A percentile compares a stretch with the other conserved stretches of the same genome.
These are phyloP conservation scores for Bidens hawaiensis DNA, from an alignment of 140 eudicot genomes.

Conservation along the genomic window DNA sequence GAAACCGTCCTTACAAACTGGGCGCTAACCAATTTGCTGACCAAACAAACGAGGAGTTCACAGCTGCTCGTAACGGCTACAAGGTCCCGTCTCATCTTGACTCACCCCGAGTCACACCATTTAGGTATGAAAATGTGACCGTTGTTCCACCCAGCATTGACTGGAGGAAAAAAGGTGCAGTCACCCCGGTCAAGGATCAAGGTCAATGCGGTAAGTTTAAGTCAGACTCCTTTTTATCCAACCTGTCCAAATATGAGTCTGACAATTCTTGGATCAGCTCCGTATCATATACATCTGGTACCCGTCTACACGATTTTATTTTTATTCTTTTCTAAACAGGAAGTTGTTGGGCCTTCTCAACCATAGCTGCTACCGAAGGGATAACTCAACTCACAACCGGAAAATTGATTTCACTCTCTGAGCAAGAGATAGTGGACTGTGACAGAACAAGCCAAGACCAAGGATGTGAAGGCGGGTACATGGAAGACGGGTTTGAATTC, in stretches of 20 bases:
- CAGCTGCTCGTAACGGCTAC: constrained; percentile 20
- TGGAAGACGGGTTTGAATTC: constrained; percentile 30
- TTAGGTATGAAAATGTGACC: constrained; percentile 17
- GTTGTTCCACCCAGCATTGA: constrained; percentile 26
- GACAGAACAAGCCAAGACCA: constrained; percentile 28
- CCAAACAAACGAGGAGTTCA: constrained; percentile 39
- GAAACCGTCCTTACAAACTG: constrained; percentile 13
- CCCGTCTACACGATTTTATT: too few species aligned
- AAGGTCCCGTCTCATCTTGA: neutral
- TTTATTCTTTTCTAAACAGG: constrained; percentile 18
- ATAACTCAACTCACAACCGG: constrained; percentile 31
- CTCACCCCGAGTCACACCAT: constrained; percentile 1
- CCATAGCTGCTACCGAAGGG: constrained; percentile 48
- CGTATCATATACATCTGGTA: too few species aligned
- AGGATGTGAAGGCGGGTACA: constrained; percentile 34
- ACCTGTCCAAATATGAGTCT: too few species aligned
- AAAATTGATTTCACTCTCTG: constrained; percentile 32
- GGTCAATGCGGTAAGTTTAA: constrained; percentile 27
- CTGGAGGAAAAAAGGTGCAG: constrained; percentile 38
- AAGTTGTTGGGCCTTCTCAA: constrained; percentile 49
- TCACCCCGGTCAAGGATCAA: constrained; percentile 30
- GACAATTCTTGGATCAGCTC: too few species aligned
- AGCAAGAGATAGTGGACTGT: constrained; percentile 44
- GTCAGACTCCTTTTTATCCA: too few species aligned
- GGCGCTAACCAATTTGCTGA: constrained; percentile 38